These are phyloP conservation scores for Lithospermum erythrorhizon DNA, from an alignment of 257 asterid genomes.

Conservation along the genomic window DNA sequence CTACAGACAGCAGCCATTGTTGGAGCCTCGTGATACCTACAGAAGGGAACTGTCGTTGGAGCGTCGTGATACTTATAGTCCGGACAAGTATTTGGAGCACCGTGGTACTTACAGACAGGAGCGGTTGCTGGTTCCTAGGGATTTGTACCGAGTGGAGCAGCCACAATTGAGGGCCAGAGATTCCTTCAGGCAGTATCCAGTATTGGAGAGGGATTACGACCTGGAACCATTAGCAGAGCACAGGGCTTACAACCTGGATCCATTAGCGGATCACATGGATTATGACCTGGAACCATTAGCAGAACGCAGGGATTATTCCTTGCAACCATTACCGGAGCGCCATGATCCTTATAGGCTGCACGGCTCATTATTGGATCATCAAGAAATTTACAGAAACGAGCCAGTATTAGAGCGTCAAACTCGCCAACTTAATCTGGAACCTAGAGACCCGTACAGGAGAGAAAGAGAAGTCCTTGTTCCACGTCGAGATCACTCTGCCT, in stretches of 20 bases:
- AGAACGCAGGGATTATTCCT: no score
- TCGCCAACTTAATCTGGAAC: slow-evolving; percentile 10
- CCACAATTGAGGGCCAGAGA: slow-evolving; percentile 3
- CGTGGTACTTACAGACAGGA: slow-evolving; percentile 16
- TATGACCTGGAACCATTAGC: no score
- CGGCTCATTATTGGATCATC: slow-evolving; percentile 20
- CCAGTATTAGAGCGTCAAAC: slow-evolving; percentile 8
- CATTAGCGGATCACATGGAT: no score
- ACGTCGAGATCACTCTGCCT: slow-evolving; percentile 21
- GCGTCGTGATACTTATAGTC: slow-evolving; percentile 22
- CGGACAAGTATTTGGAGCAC: slow-evolving; percentile 15
- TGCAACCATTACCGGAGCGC: not conserved
- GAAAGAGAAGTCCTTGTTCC: slow-evolving; percentile 24
- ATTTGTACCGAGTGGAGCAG: slow-evolving; percentile 9
- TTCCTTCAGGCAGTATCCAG: slow-evolving; percentile 13
- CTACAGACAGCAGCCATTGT: slow-evolving; percentile 17
- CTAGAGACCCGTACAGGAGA: slow-evolving; percentile 20
- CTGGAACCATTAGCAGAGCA: no score
- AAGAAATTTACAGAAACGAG: slow-evolving; percentile 11
- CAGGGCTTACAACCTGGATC: not conserved
- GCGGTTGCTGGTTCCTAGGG: slow-evolving; percentile 1
- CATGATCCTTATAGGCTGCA: slow-evolving; percentile 7
- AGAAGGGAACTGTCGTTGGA: slow-evolving; percentile 11
- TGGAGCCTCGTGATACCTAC: slow-evolving; percentile 21
- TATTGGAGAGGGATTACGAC: not conserved